Evolutionary conservation across 2,329 filamentous ascomycete genomes (phyloP).

Genomic region (Xylariales sp.): DNA sequence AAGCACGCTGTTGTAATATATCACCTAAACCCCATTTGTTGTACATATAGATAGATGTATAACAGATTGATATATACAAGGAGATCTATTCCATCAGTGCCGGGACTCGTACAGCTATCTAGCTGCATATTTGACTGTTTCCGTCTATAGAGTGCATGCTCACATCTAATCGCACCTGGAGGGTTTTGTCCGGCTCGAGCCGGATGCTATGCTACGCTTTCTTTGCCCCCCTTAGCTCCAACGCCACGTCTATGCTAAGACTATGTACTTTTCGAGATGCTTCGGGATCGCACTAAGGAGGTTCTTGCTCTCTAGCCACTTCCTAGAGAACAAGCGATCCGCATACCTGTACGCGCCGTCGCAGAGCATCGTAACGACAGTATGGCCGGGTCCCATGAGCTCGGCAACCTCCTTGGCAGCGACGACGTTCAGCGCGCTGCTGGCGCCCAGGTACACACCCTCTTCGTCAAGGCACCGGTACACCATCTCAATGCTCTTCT

Average conservation of each 20-base stretch:
- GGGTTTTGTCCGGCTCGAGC: background rate
- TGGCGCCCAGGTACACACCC: slow-evolving; percentile 93
- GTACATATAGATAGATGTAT: slow-evolving; percentile 31
- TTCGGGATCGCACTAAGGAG: slow-evolving; percentile 83
- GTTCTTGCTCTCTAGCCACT: slow-evolving; percentile 90
- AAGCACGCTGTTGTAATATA: slow-evolving; percentile 36
- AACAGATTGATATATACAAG: slow-evolving; percentile 41
- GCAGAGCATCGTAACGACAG: slow-evolving; percentile 91
- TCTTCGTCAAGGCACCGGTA: slow-evolving; percentile 97
- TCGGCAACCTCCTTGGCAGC: slow-evolving; percentile 94
- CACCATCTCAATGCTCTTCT: slow-evolving; percentile 97
- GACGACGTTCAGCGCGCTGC: slow-evolving; percentile 92
- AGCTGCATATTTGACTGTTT: background rate
- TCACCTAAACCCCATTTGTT: slow-evolving; percentile 9
- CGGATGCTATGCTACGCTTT: slow-evolving; percentile 9
- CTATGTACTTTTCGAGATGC: slow-evolving; percentile 92
- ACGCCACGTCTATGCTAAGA: slow-evolving; percentile 71
- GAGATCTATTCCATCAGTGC: slow-evolving; percentile 29
- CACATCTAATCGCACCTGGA: slow-evolving; percentile 1
- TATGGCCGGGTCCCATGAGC: slow-evolving; percentile 87
- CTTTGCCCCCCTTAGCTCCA: background rate
- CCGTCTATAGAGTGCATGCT: background rate
- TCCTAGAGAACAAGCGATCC: slow-evolving; percentile 89
- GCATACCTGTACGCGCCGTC: slow-evolving; percentile 99
- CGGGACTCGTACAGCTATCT: slow-evolving; percentile 8